Evolutionary conservation across 208 protist species (phyloP), one percentile per base, ranked within the genome.

Genomic region (Phytomonas sp.): DNA sequence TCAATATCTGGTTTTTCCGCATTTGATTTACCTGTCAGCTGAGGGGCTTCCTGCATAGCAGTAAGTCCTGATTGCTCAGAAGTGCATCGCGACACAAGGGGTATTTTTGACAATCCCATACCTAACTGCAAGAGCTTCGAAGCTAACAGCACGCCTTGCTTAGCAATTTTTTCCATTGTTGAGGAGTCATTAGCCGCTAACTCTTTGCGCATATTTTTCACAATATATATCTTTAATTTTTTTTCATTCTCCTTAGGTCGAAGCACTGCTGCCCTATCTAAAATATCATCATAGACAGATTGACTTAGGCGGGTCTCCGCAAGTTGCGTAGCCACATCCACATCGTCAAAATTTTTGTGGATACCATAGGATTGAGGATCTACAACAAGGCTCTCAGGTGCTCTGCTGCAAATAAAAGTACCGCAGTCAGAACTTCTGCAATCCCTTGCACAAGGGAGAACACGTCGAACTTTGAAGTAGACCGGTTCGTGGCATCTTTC

Each of bases 201-300:
- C 13, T 51, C 40, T 2, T 15, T 51, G 1, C 13, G 40, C 40
- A 51, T 51, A 51, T 51, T 20, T 51, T 51, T 51, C 40, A 51
- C 40, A 15, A 20, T 51, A 51, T 51, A 51, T 15, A 51, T 51
- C 40, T 51, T 15, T 34, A 40, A 64, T 64, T 64, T 64, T 15
- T 64, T 64, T 64, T 64, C 13, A 43, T 64, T 64, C 32, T 64
- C 60, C 60, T 64, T 64, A 2, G 73, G 67, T 23, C 88, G 85
- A 63, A 94, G 80, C 40, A 76, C 60, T 13, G 77, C 61, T 0
- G 84, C 85, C 23, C 86, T 72, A 6, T 81, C 68, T 29, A 94
- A 73, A 11, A 92, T 72, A 76, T 92, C 85, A 74, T 94, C 88
- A 70, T 94, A 94, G 15, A 94, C 88, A 5, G 80, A 91, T 20